Percentiles rank a stretch among this genome's conserved stretches.
Evolutionary conservation across 2,329 filamentous ascomycete species (phyloP).

Genomic region (Apiospora rasikravindrae): DNA sequence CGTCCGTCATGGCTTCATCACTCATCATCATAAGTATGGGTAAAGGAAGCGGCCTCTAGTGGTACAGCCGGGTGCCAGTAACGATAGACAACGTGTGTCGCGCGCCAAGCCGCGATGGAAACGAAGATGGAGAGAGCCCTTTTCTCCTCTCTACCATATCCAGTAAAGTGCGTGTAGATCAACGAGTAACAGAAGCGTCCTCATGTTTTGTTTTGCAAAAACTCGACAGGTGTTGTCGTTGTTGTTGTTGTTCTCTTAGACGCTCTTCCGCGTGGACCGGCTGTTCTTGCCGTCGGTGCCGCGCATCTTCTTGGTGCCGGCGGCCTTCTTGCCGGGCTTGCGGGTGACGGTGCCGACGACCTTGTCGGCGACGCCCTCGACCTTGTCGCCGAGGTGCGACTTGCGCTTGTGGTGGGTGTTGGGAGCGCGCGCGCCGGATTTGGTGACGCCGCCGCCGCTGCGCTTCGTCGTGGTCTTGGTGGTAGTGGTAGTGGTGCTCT

Average conservation of each 20-base stretch:
- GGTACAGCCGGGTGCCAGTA: background rate
- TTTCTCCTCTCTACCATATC: background rate
- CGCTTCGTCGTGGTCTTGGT: constrained; percentile 25
- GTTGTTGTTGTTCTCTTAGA: background rate
- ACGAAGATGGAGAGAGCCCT: background rate
- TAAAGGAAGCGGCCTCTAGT: no score
- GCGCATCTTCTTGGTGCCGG: constrained; percentile 35
- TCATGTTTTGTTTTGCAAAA: no score
- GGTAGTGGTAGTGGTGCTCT: constrained; percentile 18
- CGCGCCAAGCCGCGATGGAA: background rate
- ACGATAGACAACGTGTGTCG: background rate
- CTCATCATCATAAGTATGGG: background rate
- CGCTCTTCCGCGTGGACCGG: background rate
- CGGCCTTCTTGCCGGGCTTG: constrained; percentile 36
- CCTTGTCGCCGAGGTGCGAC: constrained; percentile 35
- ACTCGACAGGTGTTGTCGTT: no score
- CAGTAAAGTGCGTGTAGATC: background rate
- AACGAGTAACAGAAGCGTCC: background rate
- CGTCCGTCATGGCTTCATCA: constrained; percentile 3
- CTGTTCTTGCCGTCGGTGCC: constrained; percentile 36
- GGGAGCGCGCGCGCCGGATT: constrained; percentile 21
- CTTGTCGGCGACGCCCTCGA: constrained; percentile 34
- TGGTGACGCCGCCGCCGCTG: constrained; percentile 26
- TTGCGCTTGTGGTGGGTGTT: constrained; percentile 37
- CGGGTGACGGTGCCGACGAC: constrained; percentile 32